These are phyloP conservation scores for Geranomyces michiganensis DNA, from an alignment of 192 early-diverging fungal genomes.

Conservation along the genomic window DNA sequence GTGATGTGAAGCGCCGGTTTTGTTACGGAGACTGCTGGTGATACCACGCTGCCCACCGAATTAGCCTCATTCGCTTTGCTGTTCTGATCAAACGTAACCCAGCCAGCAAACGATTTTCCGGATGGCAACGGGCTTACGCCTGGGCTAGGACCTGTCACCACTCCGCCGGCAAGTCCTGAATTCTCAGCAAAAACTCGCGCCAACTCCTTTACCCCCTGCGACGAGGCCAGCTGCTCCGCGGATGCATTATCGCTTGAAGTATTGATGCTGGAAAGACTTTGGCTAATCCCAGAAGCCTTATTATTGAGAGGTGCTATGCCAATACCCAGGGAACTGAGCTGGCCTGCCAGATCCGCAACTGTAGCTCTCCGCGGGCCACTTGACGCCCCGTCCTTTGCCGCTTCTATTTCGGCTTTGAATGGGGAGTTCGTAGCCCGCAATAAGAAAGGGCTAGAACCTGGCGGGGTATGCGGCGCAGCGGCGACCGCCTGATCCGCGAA, in stretches of 20 bases:
- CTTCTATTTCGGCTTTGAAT: no score
- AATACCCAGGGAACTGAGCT: neutral
- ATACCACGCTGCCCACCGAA: no score
- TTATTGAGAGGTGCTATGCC: neutral
- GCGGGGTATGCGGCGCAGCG: neutral
- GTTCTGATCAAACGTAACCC: conserved; percentile 34
- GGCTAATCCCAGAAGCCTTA: neutral
- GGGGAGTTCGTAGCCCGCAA: no score
- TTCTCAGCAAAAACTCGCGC: neutral
- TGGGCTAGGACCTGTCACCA: neutral
- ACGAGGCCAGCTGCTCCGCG: neutral
- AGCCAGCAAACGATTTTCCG: conserved; percentile 19
- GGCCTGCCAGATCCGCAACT: neutral
- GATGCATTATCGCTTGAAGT: neutral
- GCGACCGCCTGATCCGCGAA: neutral
- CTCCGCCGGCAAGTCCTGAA: neutral
- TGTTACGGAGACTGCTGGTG: no score
- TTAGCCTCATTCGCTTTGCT: neutral
- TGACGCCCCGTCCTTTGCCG: no score
- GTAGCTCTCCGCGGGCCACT: neutral
- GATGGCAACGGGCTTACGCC: neutral
- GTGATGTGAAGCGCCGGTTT: no score
- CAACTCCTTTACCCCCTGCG: conserved; percentile 1
- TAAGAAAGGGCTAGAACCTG: neutral
- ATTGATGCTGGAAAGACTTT: conserved; percentile 3